Evolutionary conservation across 257 asterid species (phyloP), one percentile per base, ranked within the genome.

Genomic region (Solanum arcanum): DNA sequence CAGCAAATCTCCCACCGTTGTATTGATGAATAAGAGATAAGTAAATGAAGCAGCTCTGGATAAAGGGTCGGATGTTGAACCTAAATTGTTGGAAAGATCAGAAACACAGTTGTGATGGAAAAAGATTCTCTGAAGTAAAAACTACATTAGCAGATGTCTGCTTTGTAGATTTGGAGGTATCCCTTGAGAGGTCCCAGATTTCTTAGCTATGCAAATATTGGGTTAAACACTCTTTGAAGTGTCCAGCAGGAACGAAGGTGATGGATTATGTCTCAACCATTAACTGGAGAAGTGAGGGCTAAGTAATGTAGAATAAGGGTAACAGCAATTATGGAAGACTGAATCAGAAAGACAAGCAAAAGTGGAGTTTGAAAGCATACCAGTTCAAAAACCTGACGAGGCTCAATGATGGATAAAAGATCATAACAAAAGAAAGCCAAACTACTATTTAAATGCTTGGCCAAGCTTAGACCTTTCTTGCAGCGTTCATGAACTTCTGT

Each of bases 401-500:
- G 99, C 94, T 97, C 99, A 75, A 96, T 88, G 87, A 94, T 93
- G 77, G 99, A 96, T 88, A 97, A 91, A 86, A 97, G 99, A 91
- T 97, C 99, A 87, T 96, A 96, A 90, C 99, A 97, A 92, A 97
- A 97, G 95, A 97, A 97, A 88, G 98, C 99, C 96, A 97, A 94
- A 88, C 98, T 94, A 92, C 99, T 96, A 92, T 97, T 97, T 83
- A 97, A 92, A 91, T 94, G 93, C 90, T 95, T 97, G 89, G 99
- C 98, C 95, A 97, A 91, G 87, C 98, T 97, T 75, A 95, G 92
- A 89, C 99, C 99, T 87, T 95, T 97, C 89, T 96, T 97, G 94
- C 99, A 95, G 81, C 99, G 98, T 89, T 97, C 99, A 86, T 97
- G 99, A 89, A 97, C 99, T 94, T 97, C 99, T n/a, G 99, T 96